Base-by-base conservation (phyloP, 805 yeast genomes). In the Saturnispora gosingensis region DNA sequence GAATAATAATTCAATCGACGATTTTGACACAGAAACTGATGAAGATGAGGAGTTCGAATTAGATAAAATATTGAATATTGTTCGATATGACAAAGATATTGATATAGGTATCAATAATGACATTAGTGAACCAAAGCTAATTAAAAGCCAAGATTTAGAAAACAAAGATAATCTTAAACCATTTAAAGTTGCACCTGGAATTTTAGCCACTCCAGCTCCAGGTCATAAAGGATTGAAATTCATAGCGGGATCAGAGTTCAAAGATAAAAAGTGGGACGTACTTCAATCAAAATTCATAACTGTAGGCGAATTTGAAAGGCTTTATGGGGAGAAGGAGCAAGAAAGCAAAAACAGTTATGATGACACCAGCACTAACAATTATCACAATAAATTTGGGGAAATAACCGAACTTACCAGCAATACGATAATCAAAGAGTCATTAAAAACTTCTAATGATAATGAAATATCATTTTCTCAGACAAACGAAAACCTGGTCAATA, bases 391-490 rank as follows among this genome's bases (percentile, higher is more conserved):
- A 15, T 32, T 48, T 13, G 34, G 16, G 4, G 51, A 48, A n/a
- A 24, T 43, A 24, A n/a, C 46, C 3, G 46, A 48, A 35, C 24
- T 42, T 16, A 49, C 51, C 0, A 39, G 43, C 16, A 42, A 38
- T 54, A 24, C 48, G 3, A 50, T 48, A 36, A 10, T 43, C 18
- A 43, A 47, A 38, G 49, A 40, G 20, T 24, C 15, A 10, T 38
- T 38, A 13, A 38, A 24, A 4, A 54, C 18, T 20, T 38, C 36
- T 18, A 9, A 32, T 9, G 43, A 42, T n/a, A 45, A 45, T 27
- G 45, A 42, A 16, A 49, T 75, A 3, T 73, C 82, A 3, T 78
- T 78, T 56, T 67, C 80, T 2, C 75, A 76, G 55, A 69, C 77
- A 0, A 72, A 72, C 51, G 68, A 62, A 46, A 64, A 64, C 13